Conservation (phyloP, 306 rosid species). For the Citrullus mucosospermus region DNA sequence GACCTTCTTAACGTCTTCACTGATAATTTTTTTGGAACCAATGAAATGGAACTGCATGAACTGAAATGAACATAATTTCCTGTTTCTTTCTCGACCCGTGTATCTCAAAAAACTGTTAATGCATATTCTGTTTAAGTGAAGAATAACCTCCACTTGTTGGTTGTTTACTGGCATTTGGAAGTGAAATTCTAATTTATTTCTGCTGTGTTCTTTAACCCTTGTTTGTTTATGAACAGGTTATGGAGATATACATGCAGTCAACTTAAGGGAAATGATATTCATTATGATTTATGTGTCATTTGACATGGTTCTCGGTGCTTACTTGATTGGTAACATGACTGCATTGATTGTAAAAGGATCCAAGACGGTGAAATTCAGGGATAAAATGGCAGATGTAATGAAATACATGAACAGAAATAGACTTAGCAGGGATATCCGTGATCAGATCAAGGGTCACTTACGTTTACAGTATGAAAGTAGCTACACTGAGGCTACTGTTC, state of each 20-base stretch:
- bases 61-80: background rate
- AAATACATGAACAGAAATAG: constrained; percentile 84
- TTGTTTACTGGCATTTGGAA: background rate
- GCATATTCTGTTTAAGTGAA: background rate
- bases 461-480: constrained; percentile 89
- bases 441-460: constrained; percentile 84
- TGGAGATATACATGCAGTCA: constrained; percentile 97
- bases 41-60: background rate
- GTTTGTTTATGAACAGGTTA: constrained; percentile 40
- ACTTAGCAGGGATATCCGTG: constrained; percentile 72
- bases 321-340: constrained; percentile 97
- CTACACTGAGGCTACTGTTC: constrained; percentile 72
- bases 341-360: constrained; percentile 99
- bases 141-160: background rate
- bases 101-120: background rate
- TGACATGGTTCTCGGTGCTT: constrained; percentile 97
- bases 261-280: constrained; percentile 95
- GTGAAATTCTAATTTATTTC: background rate
- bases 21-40: background rate
- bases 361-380: constrained; percentile 85
- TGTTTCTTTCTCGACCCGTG: background rate
- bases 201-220: background rate
- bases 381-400: constrained; percentile 78
- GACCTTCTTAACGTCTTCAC: background rate
- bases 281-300: constrained; percentile 78